Conservation (phyloP, 2,329 filamentous ascomycete species). For the Scedosporium boydii region DNA sequence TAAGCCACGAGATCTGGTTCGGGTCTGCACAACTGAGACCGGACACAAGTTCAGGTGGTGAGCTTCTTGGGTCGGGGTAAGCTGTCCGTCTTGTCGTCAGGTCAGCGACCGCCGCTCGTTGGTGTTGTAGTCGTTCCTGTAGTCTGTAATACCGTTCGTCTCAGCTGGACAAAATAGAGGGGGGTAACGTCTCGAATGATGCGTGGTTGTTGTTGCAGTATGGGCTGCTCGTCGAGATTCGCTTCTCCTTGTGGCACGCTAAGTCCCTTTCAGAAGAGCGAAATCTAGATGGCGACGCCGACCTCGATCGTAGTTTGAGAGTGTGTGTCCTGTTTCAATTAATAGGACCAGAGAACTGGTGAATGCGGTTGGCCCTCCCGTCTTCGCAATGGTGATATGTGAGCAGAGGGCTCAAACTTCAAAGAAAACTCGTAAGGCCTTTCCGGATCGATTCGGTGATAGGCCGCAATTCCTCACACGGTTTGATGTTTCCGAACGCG, state of each 20-base stretch:
- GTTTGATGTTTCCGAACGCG: slow-evolving; percentile 23
- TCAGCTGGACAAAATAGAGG: background rate
- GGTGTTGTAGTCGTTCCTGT: background rate
- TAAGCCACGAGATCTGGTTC: slow-evolving; percentile 1
- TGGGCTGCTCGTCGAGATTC: background rate
- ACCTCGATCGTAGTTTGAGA: background rate
- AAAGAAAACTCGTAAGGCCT: slow-evolving; percentile 14
- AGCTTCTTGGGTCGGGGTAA: background rate
- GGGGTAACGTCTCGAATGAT: background rate
- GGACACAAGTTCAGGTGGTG: background rate
- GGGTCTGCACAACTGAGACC: slow-evolving; percentile 7
- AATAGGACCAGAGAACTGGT: background rate
- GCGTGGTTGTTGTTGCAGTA: background rate
- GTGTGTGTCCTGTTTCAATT: background rate
- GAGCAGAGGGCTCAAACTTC: slow-evolving; percentile 10
- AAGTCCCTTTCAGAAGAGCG: background rate
- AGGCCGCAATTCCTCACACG: slow-evolving; percentile 25
- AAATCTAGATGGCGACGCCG: background rate
- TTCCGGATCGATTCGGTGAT: slow-evolving; percentile 17
- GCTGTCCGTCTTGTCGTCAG: slow-evolving; percentile 3
- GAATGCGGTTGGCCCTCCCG: background rate
- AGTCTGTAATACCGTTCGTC: background rate
- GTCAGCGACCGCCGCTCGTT: slow-evolving; percentile 1
- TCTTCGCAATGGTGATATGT: background rate
- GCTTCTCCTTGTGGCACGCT: background rate